Percentiles rank a stretch among this genome's conserved stretches.
Evolutionary conservation across 306 rosid genomes (phyloP).

Genomic region (Vigna reflexopilosa): DNA sequence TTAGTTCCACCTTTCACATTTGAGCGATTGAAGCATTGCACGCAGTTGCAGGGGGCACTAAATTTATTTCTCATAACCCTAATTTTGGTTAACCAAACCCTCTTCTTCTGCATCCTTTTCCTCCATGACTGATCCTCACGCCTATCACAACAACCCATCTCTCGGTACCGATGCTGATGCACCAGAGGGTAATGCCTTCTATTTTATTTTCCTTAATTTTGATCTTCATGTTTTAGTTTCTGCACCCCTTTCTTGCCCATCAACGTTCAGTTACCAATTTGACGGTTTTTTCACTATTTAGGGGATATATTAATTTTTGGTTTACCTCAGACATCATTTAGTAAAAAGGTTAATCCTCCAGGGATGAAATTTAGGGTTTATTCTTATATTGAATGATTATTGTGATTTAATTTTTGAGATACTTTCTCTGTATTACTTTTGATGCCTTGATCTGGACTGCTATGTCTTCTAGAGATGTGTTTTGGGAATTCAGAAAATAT

Average conservation of each 20-base stretch:
- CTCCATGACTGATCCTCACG: conserved; percentile 37
- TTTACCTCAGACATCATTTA: not conserved
- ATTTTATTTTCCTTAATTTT: conserved; percentile 8
- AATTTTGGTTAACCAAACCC: not conserved
- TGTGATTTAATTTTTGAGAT: not conserved
- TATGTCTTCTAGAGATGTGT: not conserved
- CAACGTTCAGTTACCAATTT: not conserved
- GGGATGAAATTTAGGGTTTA: not conserved
- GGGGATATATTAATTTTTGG: not conserved
- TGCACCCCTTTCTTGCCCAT: not conserved
- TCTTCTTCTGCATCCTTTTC: conserved; percentile 7
- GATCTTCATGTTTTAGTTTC: not conserved
- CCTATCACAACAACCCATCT: conserved; percentile 18
- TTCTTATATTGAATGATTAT: not conserved
- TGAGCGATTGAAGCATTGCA: conserved; percentile 4
- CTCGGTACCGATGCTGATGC: conserved; percentile 13
- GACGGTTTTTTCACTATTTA: not conserved
- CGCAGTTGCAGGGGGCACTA: too few relatives aligned
- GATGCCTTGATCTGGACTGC: conserved; percentile 19
- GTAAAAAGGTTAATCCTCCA: not conserved
- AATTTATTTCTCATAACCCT: not conserved
- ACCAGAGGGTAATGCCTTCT: conserved; percentile 30
- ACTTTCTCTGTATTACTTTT: not conserved
- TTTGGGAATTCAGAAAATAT: conserved; percentile 23
- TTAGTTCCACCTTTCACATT: not conserved